These are phyloP conservation scores for Sambucus nigra DNA, from an alignment of 129 eudicot genomes.

Conservation along the genomic window DNA sequence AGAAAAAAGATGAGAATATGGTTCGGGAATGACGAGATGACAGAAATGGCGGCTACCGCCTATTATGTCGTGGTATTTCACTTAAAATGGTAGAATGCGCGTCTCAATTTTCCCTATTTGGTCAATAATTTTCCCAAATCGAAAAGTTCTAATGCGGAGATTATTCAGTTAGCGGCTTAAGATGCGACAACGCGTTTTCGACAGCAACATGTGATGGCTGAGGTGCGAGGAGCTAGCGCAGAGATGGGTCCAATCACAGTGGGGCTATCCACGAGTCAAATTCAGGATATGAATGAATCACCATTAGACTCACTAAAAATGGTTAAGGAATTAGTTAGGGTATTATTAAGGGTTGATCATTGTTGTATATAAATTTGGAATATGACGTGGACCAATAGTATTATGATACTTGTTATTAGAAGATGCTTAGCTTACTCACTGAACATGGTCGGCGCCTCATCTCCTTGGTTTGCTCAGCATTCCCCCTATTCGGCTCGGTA, in stretches of 20 bases:
- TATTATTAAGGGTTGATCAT: not conserved
- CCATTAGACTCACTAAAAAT: constrained; percentile 28
- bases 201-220: not conserved
- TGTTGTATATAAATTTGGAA: too few relatives aligned
- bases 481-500: too few relatives aligned
- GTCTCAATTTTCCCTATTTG: constrained; percentile 30
- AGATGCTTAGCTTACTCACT: too few relatives aligned
- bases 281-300: constrained; percentile 27
- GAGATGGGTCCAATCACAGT: constrained; percentile 9
- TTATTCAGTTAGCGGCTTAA: constrained; percentile 27
- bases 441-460: too few relatives aligned
- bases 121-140: constrained; percentile 20
- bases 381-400: too few relatives aligned
- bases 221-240: not conserved
- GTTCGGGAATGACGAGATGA: constrained; percentile 28
- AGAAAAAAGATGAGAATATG: constrained; percentile 23
- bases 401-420: too few relatives aligned
- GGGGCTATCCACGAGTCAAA: constrained; percentile 19
- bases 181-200: constrained; percentile 18
- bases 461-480: too few relatives aligned
- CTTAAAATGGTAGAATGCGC: constrained; percentile 14
- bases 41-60: constrained; percentile 39
- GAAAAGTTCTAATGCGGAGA: constrained; percentile 3
- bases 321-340: constrained; percentile 15
- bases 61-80: constrained; percentile 27